Conservation (phyloP, 352 stramenopile species). For the Pythium dissimile region DNA sequence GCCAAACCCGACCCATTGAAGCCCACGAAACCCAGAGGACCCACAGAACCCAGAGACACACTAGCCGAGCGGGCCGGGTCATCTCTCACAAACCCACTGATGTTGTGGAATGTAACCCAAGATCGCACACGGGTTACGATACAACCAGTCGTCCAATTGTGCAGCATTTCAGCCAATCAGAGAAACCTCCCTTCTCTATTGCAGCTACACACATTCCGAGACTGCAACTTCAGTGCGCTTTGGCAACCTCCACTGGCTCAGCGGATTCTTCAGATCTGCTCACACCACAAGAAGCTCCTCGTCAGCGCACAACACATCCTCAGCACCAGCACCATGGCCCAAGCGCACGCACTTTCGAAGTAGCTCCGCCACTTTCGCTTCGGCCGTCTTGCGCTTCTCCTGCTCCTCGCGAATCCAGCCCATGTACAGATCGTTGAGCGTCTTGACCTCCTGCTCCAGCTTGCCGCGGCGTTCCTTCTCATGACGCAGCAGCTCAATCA, state of each 20-base stretch:
- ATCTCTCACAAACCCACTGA: too few relatives aligned
- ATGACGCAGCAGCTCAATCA: conserved; percentile 63
- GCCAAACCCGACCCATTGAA: conserved; percentile 12
- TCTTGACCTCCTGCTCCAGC: conserved; percentile 78
- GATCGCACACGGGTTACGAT: not conserved
- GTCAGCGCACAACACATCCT: conserved; percentile 1
- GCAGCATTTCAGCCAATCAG: not conserved
- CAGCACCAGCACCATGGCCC: not conserved
- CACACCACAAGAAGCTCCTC: conserved; percentile 17
- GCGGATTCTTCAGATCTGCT: conserved; percentile 6
- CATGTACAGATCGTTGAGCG: conserved; percentile 82
- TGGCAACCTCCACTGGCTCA: conserved; percentile 7
- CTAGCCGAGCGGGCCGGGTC: not conserved
- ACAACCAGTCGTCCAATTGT: not conserved
- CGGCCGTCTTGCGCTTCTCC: conserved; percentile 61
- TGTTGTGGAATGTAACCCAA: not conserved
- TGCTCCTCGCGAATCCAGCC: conserved; percentile 81
- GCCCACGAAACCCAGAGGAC: not conserved
- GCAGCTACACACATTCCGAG: not conserved
- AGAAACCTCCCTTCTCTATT: conserved; percentile 2
- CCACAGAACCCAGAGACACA: not conserved
- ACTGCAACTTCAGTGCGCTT: conserved; percentile 16
- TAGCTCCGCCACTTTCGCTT: conserved; percentile 53
- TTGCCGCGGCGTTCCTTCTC: conserved; percentile 71
- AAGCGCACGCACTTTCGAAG: conserved; percentile 18